A percentile compares a stretch with the other conserved stretches of the same genome.
phyloP scores from a whole-genome alignment of 441 rosid genomes.

The Lepidium campestre region DNA sequence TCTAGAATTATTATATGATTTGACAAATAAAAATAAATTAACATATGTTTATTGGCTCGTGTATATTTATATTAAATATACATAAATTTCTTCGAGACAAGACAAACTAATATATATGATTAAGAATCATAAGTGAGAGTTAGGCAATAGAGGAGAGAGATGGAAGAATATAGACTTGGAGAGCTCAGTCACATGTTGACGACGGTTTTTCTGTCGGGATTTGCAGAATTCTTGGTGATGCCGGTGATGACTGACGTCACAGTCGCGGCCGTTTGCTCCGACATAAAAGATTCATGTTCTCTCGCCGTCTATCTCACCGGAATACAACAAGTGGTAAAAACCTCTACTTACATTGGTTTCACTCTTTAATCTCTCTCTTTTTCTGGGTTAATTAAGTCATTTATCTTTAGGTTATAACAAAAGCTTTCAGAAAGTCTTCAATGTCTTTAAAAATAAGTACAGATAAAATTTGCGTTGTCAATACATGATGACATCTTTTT shows the following conservation, averaged over 20 bases:
- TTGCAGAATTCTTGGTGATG: slow-evolving; percentile 32
- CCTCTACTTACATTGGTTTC: not conserved
- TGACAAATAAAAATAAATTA: not conserved
- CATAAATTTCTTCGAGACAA: not conserved
- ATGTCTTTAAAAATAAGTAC: too few species aligned
- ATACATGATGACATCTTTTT: not conserved
- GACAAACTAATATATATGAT: not conserved
- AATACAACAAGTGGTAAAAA: slow-evolving; percentile 63
- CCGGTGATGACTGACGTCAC: slow-evolving; percentile 81
- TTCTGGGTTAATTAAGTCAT: not conserved
- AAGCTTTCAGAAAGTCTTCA: not conserved
- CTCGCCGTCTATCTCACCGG: slow-evolving; percentile 85
- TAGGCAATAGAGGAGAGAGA: slow-evolving; percentile 8
- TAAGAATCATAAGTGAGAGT: not conserved
- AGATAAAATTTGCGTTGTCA: not conserved
- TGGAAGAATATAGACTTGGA: slow-evolving; percentile 24
- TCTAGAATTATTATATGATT: not conserved
- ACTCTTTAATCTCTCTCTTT: not conserved
- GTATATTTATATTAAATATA: not conserved
- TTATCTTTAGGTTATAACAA: not conserved
- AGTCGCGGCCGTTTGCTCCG: slow-evolving; percentile 67
- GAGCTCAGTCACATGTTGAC: slow-evolving; percentile 48
- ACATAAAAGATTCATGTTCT: slow-evolving; percentile 57
- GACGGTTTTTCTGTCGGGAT: slow-evolving; percentile 46
- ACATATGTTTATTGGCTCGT: not conserved